Evolutionary conservation across 768 basidiomycete genomes (phyloP), one percentile per base, ranked within the genome.

Genomic region (Leucocoprinus birnbaumii): DNA sequence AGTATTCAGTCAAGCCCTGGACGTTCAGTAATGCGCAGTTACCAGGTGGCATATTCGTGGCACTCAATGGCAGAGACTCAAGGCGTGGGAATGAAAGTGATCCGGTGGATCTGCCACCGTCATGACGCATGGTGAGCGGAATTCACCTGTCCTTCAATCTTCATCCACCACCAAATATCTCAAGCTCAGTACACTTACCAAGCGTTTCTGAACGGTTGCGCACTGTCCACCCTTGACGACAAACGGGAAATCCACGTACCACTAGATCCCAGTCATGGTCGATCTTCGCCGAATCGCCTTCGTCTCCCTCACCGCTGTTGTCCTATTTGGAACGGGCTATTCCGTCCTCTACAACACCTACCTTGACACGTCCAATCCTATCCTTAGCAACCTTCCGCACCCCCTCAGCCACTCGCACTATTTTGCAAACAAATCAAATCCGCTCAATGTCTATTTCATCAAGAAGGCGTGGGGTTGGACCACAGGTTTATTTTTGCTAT

Each of bases 391-490:
- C 57, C 80, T 87, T 13, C 82, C 89, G 0, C 90, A 92, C 60
- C 86, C 79, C 2, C 80, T 90, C 27, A 72, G 82, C 53, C 54
- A 67, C 10, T 70, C 84, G 0, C 75, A 89, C 67, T 87, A 85
- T 70, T 93, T 92, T 63, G 93, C 94, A 10, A 78, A 74, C 62
- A 95, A 95, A 68, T 70, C 78, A 61, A 98, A 94, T 65, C 47
- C 80, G 1, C 77, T 98, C 65, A 98, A 98, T 65, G 78, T 86
- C 55, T 73, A 82, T 62, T 95, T 96, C 71, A 91, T 95, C 66
- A 98, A 98, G 72, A 77, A 82, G 50, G 84, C 88, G 21, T 97
- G 96, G 94, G 91, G 73, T 0, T 97, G 94, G 94, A 94, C 94
- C 1, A 78, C 90, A 6, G 75, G 74, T 31, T 75, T 80, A 0